Conservation (phyloP, 2,329 filamentous ascomycete genomes). For the Neophaeococcomyces aloes region DNA sequence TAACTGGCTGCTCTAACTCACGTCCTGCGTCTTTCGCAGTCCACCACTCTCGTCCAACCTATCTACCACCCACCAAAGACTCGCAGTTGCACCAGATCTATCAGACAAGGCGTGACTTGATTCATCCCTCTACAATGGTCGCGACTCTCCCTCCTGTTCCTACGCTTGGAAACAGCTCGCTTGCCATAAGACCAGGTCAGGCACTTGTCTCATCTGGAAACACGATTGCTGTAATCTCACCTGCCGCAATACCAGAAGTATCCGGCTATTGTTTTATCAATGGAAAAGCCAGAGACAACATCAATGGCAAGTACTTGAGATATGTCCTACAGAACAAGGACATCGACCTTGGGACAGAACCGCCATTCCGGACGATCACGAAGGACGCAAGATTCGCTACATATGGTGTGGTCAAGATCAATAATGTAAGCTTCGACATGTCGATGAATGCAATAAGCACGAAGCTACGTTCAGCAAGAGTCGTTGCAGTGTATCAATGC, state of each 20-base stretch:
- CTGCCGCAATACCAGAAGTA: not conserved
- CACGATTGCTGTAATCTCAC: no score
- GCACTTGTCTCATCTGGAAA: no score
- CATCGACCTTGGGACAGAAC: constrained; percentile 8
- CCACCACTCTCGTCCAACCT: not conserved
- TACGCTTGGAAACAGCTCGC: no score
- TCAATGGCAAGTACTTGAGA: not conserved
- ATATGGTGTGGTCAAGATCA: constrained; percentile 27
- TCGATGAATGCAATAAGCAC: not conserved
- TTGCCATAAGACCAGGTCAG: no score
- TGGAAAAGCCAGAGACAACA: constrained; percentile 5
- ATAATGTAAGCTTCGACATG: constrained; percentile 23
- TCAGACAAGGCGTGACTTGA: no score
- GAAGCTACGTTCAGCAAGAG: not conserved
- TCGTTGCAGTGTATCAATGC: not conserved
- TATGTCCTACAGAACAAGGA: constrained; percentile 4
- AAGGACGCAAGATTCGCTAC: constrained; percentile 13
- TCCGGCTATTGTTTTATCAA: not conserved
- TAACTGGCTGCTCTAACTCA: not conserved
- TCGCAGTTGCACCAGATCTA: no score
- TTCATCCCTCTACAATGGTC: no score
- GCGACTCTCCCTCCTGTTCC: no score
- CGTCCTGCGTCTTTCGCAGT: no score
- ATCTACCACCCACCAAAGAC: no score
- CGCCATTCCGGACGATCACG: constrained; percentile 21